Base-by-base conservation (phyloP, 2,329 filamentous ascomycete species). In the Aureobasidium subglaciale region DNA sequence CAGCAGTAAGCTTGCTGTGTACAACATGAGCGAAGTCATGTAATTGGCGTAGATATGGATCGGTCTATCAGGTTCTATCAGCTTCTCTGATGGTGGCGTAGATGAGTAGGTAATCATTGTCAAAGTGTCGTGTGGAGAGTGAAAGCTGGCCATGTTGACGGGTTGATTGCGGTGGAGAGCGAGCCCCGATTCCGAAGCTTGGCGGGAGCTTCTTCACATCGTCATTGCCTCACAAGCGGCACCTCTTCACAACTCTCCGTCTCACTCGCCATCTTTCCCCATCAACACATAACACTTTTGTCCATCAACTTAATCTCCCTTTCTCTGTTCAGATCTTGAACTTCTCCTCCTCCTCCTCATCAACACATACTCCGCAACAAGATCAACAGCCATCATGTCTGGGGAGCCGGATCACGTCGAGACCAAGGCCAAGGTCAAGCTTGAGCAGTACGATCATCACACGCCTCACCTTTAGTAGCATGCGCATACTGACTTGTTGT, bases 381-480 rank as follows among this genome's bases (percentile, higher is more conserved):
- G 56, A 46, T 34, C 40, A 43, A 29, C 54, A 29, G 16, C 55
- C 60, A 67, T 48, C 64, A 78, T 78, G 75, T 77, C 75, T 65
- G 74, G 73, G 62, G 75, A 78, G 62, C 75, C 75, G 64, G 72
- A 72, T 57, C 74, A 76, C 69, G 60, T 67, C 55, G 56, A 63
- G 57, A 58, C 57, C 60, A 73, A 75, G 68, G 66, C 66, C 63
- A 77, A 78, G 72, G 69, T 72, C 68, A 76, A 78, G 65, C 69
- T 77, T 46, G 68, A 68, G 63, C 70, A 74, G 72, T 74, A 64
- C 60, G 72, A 29, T 13, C n/a, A 24, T 30, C 27, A 52, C 56
- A 27, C 42, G 55, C 55, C 29, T 32, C 53, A 55, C 10, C 24
- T 45, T 20, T 56, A 54, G 34, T n/a, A 57, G 16, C 40, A 38